Evolutionary conservation across 1,284 basidiomycete species (phyloP), one percentile per base, ranked within the genome.

Genomic region (Irpex sp.): DNA sequence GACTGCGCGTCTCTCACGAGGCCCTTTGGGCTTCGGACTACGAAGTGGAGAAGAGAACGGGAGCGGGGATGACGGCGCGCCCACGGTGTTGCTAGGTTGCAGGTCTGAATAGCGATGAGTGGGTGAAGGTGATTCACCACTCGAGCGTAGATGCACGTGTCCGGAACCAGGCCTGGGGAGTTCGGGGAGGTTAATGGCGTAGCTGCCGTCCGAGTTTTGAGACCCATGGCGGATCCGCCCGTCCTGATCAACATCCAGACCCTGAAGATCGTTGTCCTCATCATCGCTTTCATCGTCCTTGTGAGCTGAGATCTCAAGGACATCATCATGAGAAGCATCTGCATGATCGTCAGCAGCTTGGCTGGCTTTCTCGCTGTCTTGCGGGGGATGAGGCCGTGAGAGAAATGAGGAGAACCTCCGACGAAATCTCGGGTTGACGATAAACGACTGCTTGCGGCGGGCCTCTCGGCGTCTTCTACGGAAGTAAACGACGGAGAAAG

Each of bases 401-500:
- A 72, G 62, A 61, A 70, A 72, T 3, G 68, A 69, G 31, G 71
- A 67, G 37, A 70, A 62, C 54, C 69, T 64, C 8, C 64, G 66
- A 36, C 62, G 65, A 8, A 73, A 62, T 50, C 69, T 66, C 11
- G 72, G 73, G 63, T 72, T 71, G 35, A 71, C 69, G 58, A 73
- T 61, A 62, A 74, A 66, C 60, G 63, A 58, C 64, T 65, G 66
- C 59, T 72, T 71, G 58, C 69, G 64, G 60, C 70, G 68, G 17
- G 39, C 61, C 15, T 53, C 61, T n/a, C 66, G 68, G 57, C 75
- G 74, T 15, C 80, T 80, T 37, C 83, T 83, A 36, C 83, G 80
- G 61, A 79, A 74, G 51, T 80, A 68, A 58, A 79, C 71, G 61
- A 79, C 76, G 62, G 75, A 43, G 36, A 69, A 54, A 39, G 77